Evolutionary conservation across 2,329 filamentous ascomycete species (phyloP).

Genomic region (Pseudogymnoascus sp.): DNA sequence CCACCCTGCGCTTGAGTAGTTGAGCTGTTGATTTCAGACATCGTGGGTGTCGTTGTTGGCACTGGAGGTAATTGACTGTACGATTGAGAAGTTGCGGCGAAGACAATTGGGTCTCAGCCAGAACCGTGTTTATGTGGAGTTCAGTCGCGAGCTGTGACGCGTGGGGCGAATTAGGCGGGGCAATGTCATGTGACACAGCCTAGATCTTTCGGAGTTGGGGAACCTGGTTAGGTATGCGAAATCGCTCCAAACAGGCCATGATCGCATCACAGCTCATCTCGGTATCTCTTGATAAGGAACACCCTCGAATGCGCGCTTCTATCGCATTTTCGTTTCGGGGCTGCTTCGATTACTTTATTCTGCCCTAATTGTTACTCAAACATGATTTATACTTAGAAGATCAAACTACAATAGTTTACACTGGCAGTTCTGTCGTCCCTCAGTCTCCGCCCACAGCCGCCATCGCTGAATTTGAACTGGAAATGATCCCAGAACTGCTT

Average conservation of each 20-base stretch:
- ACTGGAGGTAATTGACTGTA: neutral
- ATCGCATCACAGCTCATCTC: neutral
- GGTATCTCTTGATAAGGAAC: conserved; percentile 4
- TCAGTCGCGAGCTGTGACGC: conserved; percentile 4
- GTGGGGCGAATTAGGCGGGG: neutral
- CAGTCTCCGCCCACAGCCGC: neutral
- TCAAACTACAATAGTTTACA: neutral
- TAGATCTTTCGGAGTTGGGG: neutral
- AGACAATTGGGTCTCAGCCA: conserved; percentile 8
- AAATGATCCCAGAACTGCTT: neutral
- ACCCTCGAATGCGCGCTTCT: neutral
- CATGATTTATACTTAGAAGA: conserved; percentile 1
- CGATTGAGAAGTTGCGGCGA: neutral
- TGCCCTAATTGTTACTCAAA: neutral
- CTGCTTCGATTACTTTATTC: neutral
- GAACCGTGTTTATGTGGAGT: conserved; percentile 8
- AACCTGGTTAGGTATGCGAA: conserved; percentile 2
- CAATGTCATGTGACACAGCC: conserved; percentile 4
- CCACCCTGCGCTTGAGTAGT: conserved; percentile 25
- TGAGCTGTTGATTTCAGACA: conserved; percentile 38
- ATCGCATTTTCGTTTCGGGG: neutral
- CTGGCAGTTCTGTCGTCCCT: neutral
- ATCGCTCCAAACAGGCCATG: conserved; percentile 2
- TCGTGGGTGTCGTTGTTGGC: conserved; percentile 23
- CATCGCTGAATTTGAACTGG: neutral